phyloP scores from a whole-genome alignment of 208 protist species.

The Trypanosoma avium region DNA sequence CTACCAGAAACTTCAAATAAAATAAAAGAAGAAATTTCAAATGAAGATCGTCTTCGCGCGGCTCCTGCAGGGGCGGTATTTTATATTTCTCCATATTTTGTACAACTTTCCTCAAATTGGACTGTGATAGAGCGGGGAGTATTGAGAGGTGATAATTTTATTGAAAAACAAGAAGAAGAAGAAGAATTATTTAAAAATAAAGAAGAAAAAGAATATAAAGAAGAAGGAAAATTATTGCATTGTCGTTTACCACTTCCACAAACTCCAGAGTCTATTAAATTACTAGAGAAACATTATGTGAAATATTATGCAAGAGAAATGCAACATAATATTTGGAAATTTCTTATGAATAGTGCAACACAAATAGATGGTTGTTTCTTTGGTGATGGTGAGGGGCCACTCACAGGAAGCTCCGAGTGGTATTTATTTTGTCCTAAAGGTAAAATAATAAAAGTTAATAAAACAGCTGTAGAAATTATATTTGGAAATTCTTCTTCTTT shows the following conservation, averaged over 20 bases:
- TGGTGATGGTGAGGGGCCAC: constrained; percentile 59
- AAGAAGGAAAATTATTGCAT: constrained; percentile 49
- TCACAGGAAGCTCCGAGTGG: constrained; percentile 56
- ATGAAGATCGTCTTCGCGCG: constrained; percentile 8
- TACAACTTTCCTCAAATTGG: constrained; percentile 70
- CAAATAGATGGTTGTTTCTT: constrained; percentile 52
- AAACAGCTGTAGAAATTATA: constrained; percentile 26
- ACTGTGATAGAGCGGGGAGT: constrained; percentile 57
- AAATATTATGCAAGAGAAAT: constrained; percentile 22
- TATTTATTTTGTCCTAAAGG: constrained; percentile 63
- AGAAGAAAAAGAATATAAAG: not conserved
- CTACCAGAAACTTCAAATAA: too few species aligned
- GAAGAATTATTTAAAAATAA: constrained; percentile 43
- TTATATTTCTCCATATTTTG: constrained; percentile 33
- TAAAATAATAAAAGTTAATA: constrained; percentile 51
- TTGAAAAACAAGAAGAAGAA: constrained; percentile 5
- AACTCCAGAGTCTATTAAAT: constrained; percentile 20
- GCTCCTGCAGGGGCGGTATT: constrained; percentile 12
- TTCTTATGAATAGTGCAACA: constrained; percentile 29
- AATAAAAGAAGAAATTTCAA: too few species aligned
- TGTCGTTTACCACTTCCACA: constrained; percentile 75
- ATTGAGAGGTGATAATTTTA: constrained; percentile 2
- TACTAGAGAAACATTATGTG: constrained; percentile 37
- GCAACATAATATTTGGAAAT: constrained; percentile 33
- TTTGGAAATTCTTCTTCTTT: constrained; percentile 1